Base-by-base conservation (phyloP, 1,139 yeast species). In the Pichia sp. region DNA sequence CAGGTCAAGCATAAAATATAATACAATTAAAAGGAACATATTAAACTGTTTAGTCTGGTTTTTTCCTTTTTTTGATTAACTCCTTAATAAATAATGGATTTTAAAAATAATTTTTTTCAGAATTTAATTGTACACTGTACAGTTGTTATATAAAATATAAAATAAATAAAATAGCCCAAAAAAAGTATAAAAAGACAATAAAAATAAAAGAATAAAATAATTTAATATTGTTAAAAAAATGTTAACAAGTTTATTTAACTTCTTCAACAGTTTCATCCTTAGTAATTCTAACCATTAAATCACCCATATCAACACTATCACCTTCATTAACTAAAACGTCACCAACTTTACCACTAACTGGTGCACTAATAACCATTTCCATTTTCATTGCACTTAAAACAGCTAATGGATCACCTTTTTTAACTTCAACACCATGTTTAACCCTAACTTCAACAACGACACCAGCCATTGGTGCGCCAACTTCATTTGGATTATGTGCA, bases 401-500 rank as follows among this genome's bases (percentile, higher is more conserved):
- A 50, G 95, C 95, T 60, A 92, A 70, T 40, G 97, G 94, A 66
- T 92, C 96, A 58, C 99, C 98, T 79, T 90, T 92, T 78, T 86
- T 88, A 57, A 94, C 96, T 58, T 83, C 85, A 47, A 82, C 75
- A 53, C 95, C 96, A 59, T 80, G 79, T 72, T 88, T 86, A 53
- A 88, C 86, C 65, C 95, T 87, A 51, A 92, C 84, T 71, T 94
- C 98, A 58, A 92, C 88, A 52, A 92, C 89, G 54, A 92, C 97
- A 73, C 99, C 99, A 34, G 97, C 95, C 98, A 92, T 92, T 69
- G 98, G 99, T 5, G 98, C 96, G 59, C 97, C 98, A 56, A 94
- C 84, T 59, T 94, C 97, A 64, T 84, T 86, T 52, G 95, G 89
- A 67, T 87, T 86, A 65, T 79, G 81, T 25, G 82, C 74, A 58